A percentile compares a stretch with the other conserved stretches of the same genome.
phyloP scores from a whole-genome alignment of 306 rosid species.

The Cajanus cajan region DNA sequence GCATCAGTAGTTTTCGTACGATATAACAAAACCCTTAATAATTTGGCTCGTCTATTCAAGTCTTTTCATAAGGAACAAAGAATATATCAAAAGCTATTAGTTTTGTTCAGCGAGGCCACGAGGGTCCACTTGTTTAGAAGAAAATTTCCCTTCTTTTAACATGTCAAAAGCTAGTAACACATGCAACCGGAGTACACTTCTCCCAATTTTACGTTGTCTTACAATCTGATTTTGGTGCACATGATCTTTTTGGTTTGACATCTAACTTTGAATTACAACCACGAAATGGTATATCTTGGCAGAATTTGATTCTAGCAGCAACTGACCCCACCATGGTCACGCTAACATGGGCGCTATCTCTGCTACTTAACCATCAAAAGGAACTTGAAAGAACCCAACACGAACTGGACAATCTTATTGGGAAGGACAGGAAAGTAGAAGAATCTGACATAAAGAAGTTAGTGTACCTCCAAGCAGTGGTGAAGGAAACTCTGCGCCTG shows the following conservation, averaged over 20 bases:
- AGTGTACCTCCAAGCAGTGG: slow-evolving; percentile 44
- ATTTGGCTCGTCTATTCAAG: neutral
- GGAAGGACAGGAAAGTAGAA: slow-evolving; percentile 32
- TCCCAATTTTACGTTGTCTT: neutral
- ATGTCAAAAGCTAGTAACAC: neutral
- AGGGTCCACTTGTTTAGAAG: neutral
- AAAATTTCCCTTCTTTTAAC: neutral
- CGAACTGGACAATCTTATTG: slow-evolving; percentile 36
- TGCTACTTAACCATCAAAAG: slow-evolving; percentile 31
- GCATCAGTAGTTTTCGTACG: neutral
- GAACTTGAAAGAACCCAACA: slow-evolving; percentile 32
- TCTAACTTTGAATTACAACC: neutral
- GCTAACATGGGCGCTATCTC: slow-evolving; percentile 43
- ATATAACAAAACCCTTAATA: neutral
- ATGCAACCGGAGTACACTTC: neutral
- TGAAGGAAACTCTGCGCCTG: slow-evolving; percentile 44
- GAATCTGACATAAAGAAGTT: slow-evolving; percentile 40
- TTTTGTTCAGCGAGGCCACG: neutral
- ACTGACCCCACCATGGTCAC: slow-evolving; percentile 38
- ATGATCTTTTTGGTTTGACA: neutral
- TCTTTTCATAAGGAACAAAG: neutral
- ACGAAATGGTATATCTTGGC: slow-evolving; percentile 9
- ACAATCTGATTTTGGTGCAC: neutral
- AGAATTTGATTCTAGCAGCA: slow-evolving; percentile 50
- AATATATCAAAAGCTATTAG: neutral